Evolutionary conservation across 768 basidiomycete species (phyloP), one percentile per base, ranked within the genome.

Genomic region (Tricholomella constricta): DNA sequence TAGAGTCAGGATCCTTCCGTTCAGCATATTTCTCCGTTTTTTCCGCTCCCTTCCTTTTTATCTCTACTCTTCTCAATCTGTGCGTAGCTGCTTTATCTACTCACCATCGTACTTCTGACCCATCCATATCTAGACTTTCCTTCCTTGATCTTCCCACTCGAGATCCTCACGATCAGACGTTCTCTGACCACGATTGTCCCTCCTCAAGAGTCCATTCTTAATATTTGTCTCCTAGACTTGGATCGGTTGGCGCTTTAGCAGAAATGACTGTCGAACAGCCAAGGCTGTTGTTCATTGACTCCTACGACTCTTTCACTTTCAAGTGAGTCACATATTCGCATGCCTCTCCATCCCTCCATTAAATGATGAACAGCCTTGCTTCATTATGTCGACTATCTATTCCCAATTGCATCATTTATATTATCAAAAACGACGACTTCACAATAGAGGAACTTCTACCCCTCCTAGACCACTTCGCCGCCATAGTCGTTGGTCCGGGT

Each of bases 301-400:
- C 90, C 0, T 91, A 92, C 59, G 91, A 92, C 67, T 91, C 90
- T 2, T 93, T 92, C 69, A 89, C 91, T n/a, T 81, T 82, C 81
- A 93, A 92, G 90, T 91, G 50, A 52, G 86, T 76, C 40, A 23
- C 36, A 26, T 6, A 38, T 29, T 11, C 20, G 22, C 4, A 17
- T 54, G 35, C 25, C 10, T 35, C 27, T 35, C 27, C 47, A 8
- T 26, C 26, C 14, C 11, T 55, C 6, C 27, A 27, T 25, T 44
- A 26, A 40, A 29, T 50, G 44, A 34, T 25, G 15, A 51, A 5
- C 41, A 92, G 91, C 63, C 82, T 93, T 50, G 89, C 89, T 45
- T 79, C 88, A 7, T 72, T 91, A 22, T 86, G 83, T 69, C 80
- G 81, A 41, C 73, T 71, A 53, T 77, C 85, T 27, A 85, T 86